A percentile compares a stretch with the other conserved stretches of the same genome.
Conservation (phyloP, 805 yeast genomes). For the Candida chilensis region DNA sequence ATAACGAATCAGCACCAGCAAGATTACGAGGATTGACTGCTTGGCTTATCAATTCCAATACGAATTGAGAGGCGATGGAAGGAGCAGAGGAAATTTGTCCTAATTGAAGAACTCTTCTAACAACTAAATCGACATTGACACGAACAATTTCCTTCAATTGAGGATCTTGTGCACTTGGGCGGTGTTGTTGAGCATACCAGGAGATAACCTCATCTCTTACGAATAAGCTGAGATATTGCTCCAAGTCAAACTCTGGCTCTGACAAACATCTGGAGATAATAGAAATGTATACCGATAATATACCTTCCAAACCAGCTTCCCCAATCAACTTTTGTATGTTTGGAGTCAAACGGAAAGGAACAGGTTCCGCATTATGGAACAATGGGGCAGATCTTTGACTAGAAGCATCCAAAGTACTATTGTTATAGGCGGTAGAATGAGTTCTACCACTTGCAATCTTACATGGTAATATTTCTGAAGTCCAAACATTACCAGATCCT, state of each 20-base stretch:
- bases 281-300: conserved; percentile 76
- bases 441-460: conserved; percentile 53
- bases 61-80: conserved; percentile 79
- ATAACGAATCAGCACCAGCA: conserved; percentile 84
- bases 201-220: conserved; percentile 93
- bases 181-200: conserved; percentile 85
- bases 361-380: conserved; percentile 85
- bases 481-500: conserved; percentile 83
- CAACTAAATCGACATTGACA: conserved; percentile 77
- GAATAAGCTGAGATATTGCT: conserved; percentile 84
- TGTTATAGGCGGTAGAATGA: conserved; percentile 26
- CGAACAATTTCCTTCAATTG: conserved; percentile 82
- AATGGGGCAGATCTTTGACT: conserved; percentile 63
- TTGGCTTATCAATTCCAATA: conserved; percentile 82
- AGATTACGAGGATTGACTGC: conserved; percentile 93
- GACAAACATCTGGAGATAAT: conserved; percentile 81
- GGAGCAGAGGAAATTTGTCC: conserved; percentile 52
- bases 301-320: conserved; percentile 87
- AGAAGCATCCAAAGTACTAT: conserved; percentile 36
- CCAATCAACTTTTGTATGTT: conserved; percentile 92
- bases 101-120: conserved; percentile 69
- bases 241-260: conserved; percentile 88
- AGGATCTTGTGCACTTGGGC: conserved; percentile 74
- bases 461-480: conserved; percentile 92
- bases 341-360: conserved; percentile 94